These are phyloP conservation scores for Poa annua DNA, from an alignment of 176 grass and related monocot species.

Conservation along the genomic window DNA sequence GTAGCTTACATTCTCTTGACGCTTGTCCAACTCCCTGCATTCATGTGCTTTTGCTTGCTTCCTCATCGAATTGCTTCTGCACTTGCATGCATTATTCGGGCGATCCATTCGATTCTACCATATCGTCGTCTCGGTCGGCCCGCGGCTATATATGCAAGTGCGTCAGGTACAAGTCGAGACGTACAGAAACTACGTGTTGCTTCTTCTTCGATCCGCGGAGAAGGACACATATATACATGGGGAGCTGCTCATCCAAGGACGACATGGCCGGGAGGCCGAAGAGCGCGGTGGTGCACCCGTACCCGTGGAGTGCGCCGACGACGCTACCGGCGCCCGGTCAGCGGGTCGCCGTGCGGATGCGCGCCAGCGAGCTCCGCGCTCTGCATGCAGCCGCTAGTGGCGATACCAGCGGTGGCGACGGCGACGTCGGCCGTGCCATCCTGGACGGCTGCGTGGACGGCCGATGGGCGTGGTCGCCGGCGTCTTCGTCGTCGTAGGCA, in stretches of 20 bases:
- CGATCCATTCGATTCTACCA: background rate
- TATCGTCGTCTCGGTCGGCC: background rate
- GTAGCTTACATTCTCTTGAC: conserved; percentile 51
- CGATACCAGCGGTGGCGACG: no score
- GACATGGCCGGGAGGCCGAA: background rate
- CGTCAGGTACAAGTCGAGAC: conserved; percentile 15
- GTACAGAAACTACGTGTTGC: background rate
- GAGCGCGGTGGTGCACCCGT: conserved; percentile 53
- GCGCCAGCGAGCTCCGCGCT: conserved; percentile 51
- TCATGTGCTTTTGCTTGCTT: conserved; percentile 30
- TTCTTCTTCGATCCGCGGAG: background rate
- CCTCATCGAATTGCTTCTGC: conserved; percentile 30
- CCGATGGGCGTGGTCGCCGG: conserved; percentile 56
- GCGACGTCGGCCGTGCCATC: conserved; percentile 47
- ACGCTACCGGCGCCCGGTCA: conserved; percentile 23
- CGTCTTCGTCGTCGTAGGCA: conserved; percentile 6
- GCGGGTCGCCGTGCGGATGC: conserved; percentile 66
- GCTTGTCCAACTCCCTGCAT: conserved; percentile 50
- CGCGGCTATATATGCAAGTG: background rate
- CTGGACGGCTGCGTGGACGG: conserved; percentile 65
- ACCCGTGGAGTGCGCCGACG: conserved; percentile 43
- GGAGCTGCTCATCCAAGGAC: conserved; percentile 47
- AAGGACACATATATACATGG: background rate
- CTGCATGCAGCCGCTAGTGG: conserved; percentile 6
- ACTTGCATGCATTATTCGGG: background rate